phyloP scores from a whole-genome alignment of 2,329 filamentous ascomycete genomes.

The Aspergillus felis region DNA sequence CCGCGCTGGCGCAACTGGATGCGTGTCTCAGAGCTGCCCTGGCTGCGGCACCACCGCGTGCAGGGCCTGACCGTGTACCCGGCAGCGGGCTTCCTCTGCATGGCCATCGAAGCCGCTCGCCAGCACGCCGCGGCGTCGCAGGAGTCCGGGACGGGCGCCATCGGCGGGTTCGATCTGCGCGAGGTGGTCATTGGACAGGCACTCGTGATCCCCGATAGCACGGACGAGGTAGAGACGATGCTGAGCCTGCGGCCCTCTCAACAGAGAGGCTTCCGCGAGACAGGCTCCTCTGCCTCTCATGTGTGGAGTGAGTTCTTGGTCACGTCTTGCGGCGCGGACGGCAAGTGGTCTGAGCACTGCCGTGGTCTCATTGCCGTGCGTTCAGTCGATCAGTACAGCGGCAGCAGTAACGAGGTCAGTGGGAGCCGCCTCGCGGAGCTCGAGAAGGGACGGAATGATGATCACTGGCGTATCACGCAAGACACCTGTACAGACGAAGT shows the following conservation, averaged over 20 bases:
- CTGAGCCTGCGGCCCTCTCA: neutral
- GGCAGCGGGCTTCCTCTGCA: conserved; percentile 6
- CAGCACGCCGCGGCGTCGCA: neutral
- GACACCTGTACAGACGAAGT: no score
- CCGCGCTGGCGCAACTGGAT: conserved; percentile 43
- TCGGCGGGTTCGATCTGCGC: conserved; percentile 6
- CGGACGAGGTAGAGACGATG: conserved; percentile 5
- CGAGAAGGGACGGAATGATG: neutral
- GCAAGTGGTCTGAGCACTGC: conserved; percentile 16
- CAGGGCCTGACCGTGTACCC: conserved; percentile 11
- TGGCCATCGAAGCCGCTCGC: conserved; percentile 6
- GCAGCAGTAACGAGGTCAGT: neutral
- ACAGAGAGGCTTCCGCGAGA: neutral
- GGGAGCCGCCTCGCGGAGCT: neutral
- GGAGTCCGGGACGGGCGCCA: no score
- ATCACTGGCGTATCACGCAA: no score
- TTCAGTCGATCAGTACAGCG: conserved; percentile 3
- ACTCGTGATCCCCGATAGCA: conserved; percentile 4
- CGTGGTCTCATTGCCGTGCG: conserved; percentile 10
- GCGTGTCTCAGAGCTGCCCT: conserved; percentile 26
- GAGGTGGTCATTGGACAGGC: conserved; percentile 11
- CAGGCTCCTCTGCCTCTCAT: neutral
- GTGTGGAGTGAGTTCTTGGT: conserved; percentile 12
- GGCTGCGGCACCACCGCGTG: conserved; percentile 45
- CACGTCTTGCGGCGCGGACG: conserved; percentile 6